Evolutionary conservation across 1,284 basidiomycete genomes (phyloP).

Genomic region (Pascua guehoae): DNA sequence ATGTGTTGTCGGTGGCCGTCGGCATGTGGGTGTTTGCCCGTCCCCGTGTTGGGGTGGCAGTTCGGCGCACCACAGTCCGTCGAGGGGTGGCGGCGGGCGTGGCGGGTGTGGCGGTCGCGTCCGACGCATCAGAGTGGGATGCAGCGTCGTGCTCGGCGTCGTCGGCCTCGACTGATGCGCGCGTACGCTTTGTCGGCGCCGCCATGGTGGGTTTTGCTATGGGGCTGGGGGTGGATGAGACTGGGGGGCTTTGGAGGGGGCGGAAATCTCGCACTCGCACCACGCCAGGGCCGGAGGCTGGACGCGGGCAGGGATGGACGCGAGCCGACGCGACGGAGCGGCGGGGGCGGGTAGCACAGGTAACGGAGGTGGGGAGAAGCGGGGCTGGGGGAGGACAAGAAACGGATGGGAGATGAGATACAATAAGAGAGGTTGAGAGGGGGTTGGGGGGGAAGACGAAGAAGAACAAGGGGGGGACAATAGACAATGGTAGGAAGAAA

Average conservation of each 20-base stretch:
- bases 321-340: not conserved
- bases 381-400: not conserved
- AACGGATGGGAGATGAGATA: not conserved
- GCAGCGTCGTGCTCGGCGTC: not conserved
- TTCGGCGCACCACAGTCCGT: too few species aligned
- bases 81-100: not conserved
- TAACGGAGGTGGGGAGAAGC: not conserved
- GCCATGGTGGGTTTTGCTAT: conserved; percentile 10
- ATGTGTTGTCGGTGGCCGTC: too few species aligned
- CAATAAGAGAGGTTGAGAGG: not conserved
- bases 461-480: conserved; percentile 1
- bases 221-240: not conserved
- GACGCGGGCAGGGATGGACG: too few species aligned
- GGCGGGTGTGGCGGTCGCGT: not conserved
- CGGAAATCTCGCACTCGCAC: not conserved
- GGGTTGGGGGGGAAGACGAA: not conserved
- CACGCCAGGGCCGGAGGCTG: not conserved
- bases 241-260: not conserved
- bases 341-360: not conserved
- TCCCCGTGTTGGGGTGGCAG: too few species aligned
- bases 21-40: too few species aligned
- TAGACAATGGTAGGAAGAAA: not conserved
- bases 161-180: conserved; percentile 14
- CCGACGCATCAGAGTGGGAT: conserved; percentile 2
- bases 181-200: conserved; percentile 19